A percentile compares a stretch with the other conserved stretches of the same genome.
Evolutionary conservation across 2,329 filamentous ascomycete genomes (phyloP).

Genomic region (Gyromitra esculenta): DNA sequence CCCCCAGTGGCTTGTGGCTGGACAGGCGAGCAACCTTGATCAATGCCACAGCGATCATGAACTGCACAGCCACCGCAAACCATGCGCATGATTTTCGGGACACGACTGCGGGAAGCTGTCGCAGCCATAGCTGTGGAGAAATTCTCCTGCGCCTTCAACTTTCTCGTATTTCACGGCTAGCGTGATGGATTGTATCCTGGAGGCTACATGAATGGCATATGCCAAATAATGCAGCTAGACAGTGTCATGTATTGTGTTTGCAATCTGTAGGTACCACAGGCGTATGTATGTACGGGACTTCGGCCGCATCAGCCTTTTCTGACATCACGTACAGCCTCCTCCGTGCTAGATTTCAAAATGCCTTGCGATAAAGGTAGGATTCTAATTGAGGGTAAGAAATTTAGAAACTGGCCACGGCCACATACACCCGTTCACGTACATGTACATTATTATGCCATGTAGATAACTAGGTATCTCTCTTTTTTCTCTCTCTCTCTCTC

Average conservation of each 20-base stretch:
- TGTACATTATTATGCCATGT: neutral
- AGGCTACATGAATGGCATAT: conserved; percentile 6
- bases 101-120: neutral
- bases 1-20: neutral
- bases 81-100: neutral
- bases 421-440: neutral
- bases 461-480: neutral
- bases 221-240: neutral
- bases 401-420: neutral
- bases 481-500: too few species aligned
- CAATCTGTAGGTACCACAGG: too few species aligned
- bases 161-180: neutral
- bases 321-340: conserved; percentile 3
- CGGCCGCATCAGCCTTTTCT: neutral
- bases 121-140: neutral
- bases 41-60: neutral
- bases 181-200: neutral
- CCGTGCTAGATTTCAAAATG: neutral
- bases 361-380: neutral
- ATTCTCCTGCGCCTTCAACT: neutral
- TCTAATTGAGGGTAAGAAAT: neutral
- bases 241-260: neutral
- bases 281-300: neutral
- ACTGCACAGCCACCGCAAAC: neutral
- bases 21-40: conserved; percentile 13